Evolutionary conservation across 2,329 filamentous ascomycete genomes (phyloP).

Genomic region (Pseudocercospora musae): DNA sequence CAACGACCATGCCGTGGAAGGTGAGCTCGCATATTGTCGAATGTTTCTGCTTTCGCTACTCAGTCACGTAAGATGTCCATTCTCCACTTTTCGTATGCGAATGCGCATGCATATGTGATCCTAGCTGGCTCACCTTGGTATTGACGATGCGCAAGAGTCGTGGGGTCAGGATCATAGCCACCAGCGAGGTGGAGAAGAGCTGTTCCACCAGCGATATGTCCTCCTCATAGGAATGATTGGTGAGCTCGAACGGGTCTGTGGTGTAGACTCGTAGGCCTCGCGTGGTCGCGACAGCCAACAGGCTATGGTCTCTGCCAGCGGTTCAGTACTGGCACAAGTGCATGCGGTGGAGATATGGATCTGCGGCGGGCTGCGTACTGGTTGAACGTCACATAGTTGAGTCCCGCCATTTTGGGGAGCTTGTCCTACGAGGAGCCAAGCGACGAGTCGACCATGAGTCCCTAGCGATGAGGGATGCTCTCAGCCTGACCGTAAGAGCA

Average conservation of each 20-base stretch:
- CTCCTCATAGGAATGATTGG: conserved; percentile 83
- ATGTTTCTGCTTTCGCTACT: conserved; percentile 51
- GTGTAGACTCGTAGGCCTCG: conserved; percentile 96
- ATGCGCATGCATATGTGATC: neutral
- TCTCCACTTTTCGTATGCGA: conserved; percentile 3
- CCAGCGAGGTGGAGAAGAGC: conserved; percentile 96
- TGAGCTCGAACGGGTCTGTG: conserved; percentile 92
- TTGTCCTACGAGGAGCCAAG: neutral
- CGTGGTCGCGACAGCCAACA: conserved; percentile 89
- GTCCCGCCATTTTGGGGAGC: conserved; percentile 39
- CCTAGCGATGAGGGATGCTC: neutral
- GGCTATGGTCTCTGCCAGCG: conserved; percentile 69
- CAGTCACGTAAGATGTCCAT: conserved; percentile 20
- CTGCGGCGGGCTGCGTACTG: conserved; percentile 48
- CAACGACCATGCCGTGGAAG: conserved; percentile 92
- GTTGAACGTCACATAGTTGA: conserved; percentile 99
- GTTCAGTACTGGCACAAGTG: neutral
- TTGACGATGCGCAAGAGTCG: conserved; percentile 94
- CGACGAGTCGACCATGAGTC: neutral
- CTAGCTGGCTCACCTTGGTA: conserved; percentile 67
- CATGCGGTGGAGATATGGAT: neutral
- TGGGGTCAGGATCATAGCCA: conserved; percentile 88
- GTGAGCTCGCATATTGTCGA: conserved; percentile 97
- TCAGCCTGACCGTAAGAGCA: neutral
- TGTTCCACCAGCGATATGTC: conserved; percentile 97